A percentile compares a stretch with the other conserved stretches of the same genome.
phyloP scores from a whole-genome alignment of 2,329 filamentous ascomycete species.

The Fusarium citri region DNA sequence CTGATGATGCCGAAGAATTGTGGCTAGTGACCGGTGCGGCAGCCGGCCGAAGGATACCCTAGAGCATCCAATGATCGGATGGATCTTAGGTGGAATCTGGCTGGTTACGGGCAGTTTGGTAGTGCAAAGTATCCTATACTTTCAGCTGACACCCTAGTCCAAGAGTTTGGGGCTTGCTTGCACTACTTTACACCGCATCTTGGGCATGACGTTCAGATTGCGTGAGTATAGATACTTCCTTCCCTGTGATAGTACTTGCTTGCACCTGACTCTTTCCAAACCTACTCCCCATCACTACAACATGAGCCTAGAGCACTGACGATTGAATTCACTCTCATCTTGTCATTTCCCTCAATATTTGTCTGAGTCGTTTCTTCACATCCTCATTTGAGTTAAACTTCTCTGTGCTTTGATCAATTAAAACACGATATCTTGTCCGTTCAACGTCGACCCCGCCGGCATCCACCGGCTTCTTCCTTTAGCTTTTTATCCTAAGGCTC shows the following conservation, averaged over 20 bases:
- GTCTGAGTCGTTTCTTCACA: background rate
- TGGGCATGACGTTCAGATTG: slow-evolving; percentile 30
- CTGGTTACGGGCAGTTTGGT: slow-evolving; percentile 1
- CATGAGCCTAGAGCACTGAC: slow-evolving; percentile 7
- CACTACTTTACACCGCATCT: slow-evolving; percentile 14
- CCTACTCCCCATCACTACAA: slow-evolving; percentile 19
- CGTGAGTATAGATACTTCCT: slow-evolving; percentile 32
- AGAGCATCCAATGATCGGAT: background rate
- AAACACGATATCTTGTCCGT: slow-evolving; percentile 8
- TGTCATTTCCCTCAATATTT: background rate
- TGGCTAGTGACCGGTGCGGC: background rate
- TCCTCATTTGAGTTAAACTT: background rate
- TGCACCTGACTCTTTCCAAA: slow-evolving; percentile 21
- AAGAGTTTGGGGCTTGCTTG: background rate
- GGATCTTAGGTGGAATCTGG: background rate
- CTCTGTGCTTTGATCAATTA: slow-evolving; percentile 1
- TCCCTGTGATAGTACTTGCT: background rate
- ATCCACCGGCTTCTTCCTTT: slow-evolving; percentile 27
- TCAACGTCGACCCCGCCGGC: slow-evolving; percentile 24
- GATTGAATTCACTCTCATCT: slow-evolving; percentile 2
- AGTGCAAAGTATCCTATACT: slow-evolving; percentile 35
- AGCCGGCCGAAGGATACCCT: slow-evolving; percentile 25
- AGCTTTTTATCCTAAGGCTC: slow-evolving; percentile 7
- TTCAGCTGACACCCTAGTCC: background rate
- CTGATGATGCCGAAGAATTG: slow-evolving; percentile 43